phyloP scores from a whole-genome alignment of 2,329 filamentous ascomycete species.

The Harringtonia lauricola region DNA sequence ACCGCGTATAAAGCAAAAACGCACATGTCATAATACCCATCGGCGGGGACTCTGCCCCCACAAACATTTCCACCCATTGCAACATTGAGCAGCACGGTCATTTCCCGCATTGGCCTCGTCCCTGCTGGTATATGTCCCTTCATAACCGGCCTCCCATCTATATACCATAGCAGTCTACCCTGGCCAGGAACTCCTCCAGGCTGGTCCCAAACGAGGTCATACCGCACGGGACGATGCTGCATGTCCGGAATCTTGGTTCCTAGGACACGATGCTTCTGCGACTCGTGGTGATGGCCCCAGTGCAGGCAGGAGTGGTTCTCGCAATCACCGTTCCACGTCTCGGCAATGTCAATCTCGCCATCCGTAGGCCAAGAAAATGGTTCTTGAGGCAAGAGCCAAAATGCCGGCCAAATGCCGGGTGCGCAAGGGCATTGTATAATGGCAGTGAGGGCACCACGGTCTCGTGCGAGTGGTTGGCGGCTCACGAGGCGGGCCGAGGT shows the following conservation, averaged over 20 bases:
- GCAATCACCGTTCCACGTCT: constrained; percentile 9
- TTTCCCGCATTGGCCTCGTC: constrained; percentile 4
- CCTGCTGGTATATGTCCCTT: constrained; percentile 1
- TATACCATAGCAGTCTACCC: constrained; percentile 5
- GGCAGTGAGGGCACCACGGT: constrained; percentile 5
- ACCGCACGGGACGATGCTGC: constrained; percentile 5
- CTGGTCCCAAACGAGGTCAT: constrained; percentile 8
- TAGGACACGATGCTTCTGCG: constrained; percentile 4
- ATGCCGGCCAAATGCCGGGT: constrained; percentile 6
- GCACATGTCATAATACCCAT: constrained; percentile 5
- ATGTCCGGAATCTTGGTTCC: constrained; percentile 3
- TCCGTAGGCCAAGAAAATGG: constrained; percentile 7
- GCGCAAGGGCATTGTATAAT: constrained; percentile 5
- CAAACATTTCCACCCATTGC: constrained; percentile 8
- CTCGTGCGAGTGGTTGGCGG: constrained; percentile 6
- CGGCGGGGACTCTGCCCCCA: constrained; percentile 1
- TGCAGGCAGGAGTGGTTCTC: constrained; percentile 6
- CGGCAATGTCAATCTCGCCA: constrained; percentile 6
- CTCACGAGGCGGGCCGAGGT: constrained; percentile 7
- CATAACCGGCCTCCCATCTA: constrained; percentile 3
- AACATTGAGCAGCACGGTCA: constrained; percentile 5
- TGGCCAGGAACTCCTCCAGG: neutral
- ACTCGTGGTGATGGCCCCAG: constrained; percentile 6
- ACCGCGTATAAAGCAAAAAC: constrained; percentile 3
- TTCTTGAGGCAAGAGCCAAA: constrained; percentile 7